Evolutionary conservation across 441 rosid genomes (phyloP), one percentile per base, ranked within the genome.

Genomic region (Pelargonium australe): DNA sequence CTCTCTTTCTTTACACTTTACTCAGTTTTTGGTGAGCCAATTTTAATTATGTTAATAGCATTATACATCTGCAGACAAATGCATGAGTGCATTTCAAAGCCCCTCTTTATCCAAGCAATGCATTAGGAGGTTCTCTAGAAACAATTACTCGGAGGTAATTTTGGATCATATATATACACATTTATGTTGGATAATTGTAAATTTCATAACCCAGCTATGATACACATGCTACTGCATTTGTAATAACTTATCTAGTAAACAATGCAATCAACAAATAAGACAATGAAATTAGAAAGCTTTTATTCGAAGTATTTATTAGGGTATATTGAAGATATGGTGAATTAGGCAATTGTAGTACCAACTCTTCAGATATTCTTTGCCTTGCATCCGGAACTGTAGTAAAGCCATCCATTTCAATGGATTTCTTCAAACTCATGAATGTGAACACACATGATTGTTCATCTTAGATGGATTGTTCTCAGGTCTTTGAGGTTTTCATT

Each of bases 1-100:
- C n/a, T n/a, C n/a, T n/a, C n/a, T n/a, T 13, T 9, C n/a, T 3
- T 17, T 7, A 4, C 17, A 51, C 3, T 55, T 25, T 25, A 1
- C 31, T 25, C 31, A 1, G 31, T 25, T 55, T 55, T 55, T 16
- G 16, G 23, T 16, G 1, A 14, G 23, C 1, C 2, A 17, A 55
- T 55, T 55, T 55, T 5, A 16, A 16, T 51, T 17, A 23, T n/a
- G 4, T 55, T 17, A 9, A 5, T 55, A 47, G 99, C 99, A 91
- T 79, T 94, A 81, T 83, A 86, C 96, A 74, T 87, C 99, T 69
- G 85, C 96, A 65, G 99, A 91, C n/a, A 65, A 83, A 70, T 94
- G 99, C 79, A 77, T 85, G 90, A 90, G 99, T 78, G 94, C 99
- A 60, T 94, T 89, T n/a, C 78, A 94, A 94, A 80, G 99, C 86